phyloP scores from a whole-genome alignment of 345 rosid species.

The Eucalyptus cladocalyx region DNA sequence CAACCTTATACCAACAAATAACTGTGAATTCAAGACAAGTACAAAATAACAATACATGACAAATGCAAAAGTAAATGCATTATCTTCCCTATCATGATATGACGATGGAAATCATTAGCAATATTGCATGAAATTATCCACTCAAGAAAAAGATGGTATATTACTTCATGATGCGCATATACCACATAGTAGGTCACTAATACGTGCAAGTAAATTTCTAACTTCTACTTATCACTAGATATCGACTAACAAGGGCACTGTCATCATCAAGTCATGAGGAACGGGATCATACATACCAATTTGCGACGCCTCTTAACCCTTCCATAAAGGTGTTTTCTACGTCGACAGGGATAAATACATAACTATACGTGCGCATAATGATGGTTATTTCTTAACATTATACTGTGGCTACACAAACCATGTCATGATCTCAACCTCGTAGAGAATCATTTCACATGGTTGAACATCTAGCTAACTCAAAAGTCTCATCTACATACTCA shows the following conservation, averaged over 20 bases:
- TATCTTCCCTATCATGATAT: background rate
- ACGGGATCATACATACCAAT: background rate
- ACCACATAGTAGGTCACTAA: too few relatives aligned
- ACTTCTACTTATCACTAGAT: background rate
- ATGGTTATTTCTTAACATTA: background rate
- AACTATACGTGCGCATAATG: background rate
- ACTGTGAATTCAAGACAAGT: too few relatives aligned
- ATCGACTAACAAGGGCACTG: background rate
- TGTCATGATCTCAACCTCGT: background rate
- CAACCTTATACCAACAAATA: too few relatives aligned
- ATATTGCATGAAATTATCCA: too few relatives aligned
- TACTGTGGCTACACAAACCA: background rate
- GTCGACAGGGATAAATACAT: fast-evolving
- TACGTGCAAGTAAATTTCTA: background rate
- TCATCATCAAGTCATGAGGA: background rate
- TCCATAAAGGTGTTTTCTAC: background rate
- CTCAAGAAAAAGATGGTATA: too few relatives aligned
- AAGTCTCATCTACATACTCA: too few relatives aligned
- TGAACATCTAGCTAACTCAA: too few relatives aligned
- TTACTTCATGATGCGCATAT: fast-evolving
- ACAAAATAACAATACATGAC: too few relatives aligned
- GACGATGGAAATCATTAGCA: too few relatives aligned
- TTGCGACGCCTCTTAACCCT: background rate
- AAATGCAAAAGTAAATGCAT: too few relatives aligned
- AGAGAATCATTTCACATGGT: too few relatives aligned